Evolutionary conservation across 2,329 filamentous ascomycete genomes (phyloP), one percentile per base, ranked within the genome.

Genomic region (Neobulgaria alba): DNA sequence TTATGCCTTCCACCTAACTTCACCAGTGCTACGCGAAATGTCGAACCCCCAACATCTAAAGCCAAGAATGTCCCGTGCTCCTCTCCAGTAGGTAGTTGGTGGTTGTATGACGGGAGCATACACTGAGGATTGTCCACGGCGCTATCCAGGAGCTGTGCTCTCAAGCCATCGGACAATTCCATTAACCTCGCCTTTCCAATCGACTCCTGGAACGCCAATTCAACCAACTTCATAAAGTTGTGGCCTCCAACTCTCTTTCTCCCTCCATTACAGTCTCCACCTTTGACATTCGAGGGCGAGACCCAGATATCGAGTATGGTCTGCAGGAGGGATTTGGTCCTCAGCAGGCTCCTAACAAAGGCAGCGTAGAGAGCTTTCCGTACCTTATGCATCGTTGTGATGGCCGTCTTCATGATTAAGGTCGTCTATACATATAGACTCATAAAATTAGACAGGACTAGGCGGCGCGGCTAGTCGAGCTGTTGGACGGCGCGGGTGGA

Each of bases 11-110:
- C 74, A 38, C 63, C 63, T 41, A 83, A 64, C 48, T 79, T 69
- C 33, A 83, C 75, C 50, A 83, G 55, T 4, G 76, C 79, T 20
- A 84, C 75, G 38, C 79, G 68, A 45, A 83, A 63, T 9, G 77
- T 84, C 29, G 79, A 82, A 2, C 79, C 79, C 29, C 79, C 79
- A n/a, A 84, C 75, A 57, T 84, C 79, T 29, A 82, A 64, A 16
- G 77, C 75, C 39, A 83, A 63, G 56, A 71, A 82, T 38, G 68
- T 70, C 18, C 79, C 79, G 32, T 55, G 58, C 54, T 82, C 79
- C 34, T 64, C 57, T 38, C 79, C 79, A n/a, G 62, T 68, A 1
- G 79, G 79, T 4, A 83, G 64, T 49, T 75, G 71, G 51, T 79
- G 72, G 63, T 73, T 81, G 63, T 78, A 82, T 10, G 77, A 80